phyloP scores from a whole-genome alignment of 306 rosid species.

The Astragalus glycyphyllos region DNA sequence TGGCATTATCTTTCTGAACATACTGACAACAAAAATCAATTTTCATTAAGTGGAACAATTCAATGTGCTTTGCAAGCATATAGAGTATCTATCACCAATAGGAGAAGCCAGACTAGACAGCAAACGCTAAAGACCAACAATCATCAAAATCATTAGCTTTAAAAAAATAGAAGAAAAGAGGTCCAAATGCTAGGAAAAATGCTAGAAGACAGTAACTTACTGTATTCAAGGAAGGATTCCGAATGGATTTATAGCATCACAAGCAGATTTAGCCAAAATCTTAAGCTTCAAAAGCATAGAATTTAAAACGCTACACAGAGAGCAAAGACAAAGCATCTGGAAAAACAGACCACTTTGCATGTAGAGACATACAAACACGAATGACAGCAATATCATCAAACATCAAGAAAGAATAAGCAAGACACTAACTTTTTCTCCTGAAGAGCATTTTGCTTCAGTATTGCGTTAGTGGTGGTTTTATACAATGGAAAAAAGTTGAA shows the following conservation, averaged over 20 bases:
- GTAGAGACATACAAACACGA: too few species aligned
- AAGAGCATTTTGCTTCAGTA: too few species aligned
- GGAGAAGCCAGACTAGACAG: constrained; percentile 22
- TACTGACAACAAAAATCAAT: constrained; percentile 66
- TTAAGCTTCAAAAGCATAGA: constrained; percentile 3
- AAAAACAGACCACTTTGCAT: too few species aligned
- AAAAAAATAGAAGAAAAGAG: not conserved
- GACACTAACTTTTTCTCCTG: too few species aligned
- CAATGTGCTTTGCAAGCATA: constrained; percentile 33
- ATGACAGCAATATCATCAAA: too few species aligned
- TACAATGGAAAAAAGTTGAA: too few species aligned
- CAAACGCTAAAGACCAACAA: constrained; percentile 14
- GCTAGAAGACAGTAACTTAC: not conserved
- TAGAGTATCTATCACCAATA: constrained; percentile 29
- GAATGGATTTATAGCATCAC: not conserved
- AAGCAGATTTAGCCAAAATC: constrained; percentile 18
- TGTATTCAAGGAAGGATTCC: constrained; percentile 8
- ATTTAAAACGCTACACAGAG: not conserved
- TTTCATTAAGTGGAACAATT: constrained; percentile 20
- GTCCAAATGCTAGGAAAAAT: constrained; percentile 4
- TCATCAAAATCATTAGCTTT: constrained; percentile 26
- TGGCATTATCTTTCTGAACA: constrained; percentile 76
- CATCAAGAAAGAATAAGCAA: too few species aligned
- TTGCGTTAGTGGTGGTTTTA: too few species aligned
- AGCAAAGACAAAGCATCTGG: not conserved